Conservation (phyloP, 805 yeast species). For the Lipomyces orientalis region DNA sequence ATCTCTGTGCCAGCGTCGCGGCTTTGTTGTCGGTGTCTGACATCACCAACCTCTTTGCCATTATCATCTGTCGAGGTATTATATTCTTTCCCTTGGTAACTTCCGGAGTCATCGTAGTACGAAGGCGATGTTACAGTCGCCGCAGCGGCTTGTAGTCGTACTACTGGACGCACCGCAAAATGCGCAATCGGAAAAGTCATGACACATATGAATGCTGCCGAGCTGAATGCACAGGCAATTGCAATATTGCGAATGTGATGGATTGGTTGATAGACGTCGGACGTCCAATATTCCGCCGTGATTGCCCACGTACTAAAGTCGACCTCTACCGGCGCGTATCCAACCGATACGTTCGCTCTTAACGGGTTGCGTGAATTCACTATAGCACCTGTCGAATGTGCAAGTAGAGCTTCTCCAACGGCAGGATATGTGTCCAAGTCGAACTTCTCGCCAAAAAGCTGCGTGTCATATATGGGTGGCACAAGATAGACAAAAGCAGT, state of each 20-base stretch:
- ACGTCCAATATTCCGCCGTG: slow-evolving; percentile 65
- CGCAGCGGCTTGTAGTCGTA: slow-evolving; percentile 78
- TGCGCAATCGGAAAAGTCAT: slow-evolving; percentile 84
- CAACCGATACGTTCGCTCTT: slow-evolving; percentile 57
- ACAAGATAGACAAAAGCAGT: slow-evolving; percentile 41
- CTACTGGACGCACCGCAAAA: slow-evolving; percentile 82
- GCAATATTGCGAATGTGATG: slow-evolving; percentile 67
- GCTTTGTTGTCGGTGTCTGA: too few relatives aligned
- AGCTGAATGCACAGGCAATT: slow-evolving; percentile 76
- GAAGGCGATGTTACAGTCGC: slow-evolving; percentile 55
- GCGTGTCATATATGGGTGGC: slow-evolving; percentile 27
- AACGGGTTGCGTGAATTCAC: slow-evolving; percentile 49
- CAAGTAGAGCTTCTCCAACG: slow-evolving; percentile 46
- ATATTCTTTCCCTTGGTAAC: not conserved
- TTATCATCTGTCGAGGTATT: too few relatives aligned
- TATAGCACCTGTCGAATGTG: slow-evolving; percentile 53
- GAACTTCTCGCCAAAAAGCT: slow-evolving; percentile 27
- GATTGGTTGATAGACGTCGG: slow-evolving; percentile 67
- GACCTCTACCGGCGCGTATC: slow-evolving; percentile 57
- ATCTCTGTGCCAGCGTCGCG: not conserved
- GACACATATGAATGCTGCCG: slow-evolving; percentile 73
- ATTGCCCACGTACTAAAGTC: slow-evolving; percentile 69
- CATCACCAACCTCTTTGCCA: too few relatives aligned
- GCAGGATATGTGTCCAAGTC: slow-evolving; percentile 42
- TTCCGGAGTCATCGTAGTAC: slow-evolving; percentile 1